phyloP scores from a whole-genome alignment of 345 rosid species.

The Eucalyptus tenuipes region DNA sequence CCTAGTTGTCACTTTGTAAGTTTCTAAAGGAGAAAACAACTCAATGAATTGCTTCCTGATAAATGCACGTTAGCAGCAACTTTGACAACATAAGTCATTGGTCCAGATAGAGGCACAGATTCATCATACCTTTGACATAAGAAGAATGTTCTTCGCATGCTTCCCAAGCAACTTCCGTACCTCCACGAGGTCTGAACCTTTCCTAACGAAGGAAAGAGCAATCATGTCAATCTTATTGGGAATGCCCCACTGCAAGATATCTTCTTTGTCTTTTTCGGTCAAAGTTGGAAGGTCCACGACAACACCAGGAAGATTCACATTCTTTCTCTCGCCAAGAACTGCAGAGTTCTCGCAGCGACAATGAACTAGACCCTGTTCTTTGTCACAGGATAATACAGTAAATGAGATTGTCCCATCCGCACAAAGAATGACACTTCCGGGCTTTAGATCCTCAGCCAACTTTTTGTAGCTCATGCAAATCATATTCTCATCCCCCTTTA shows the following conservation, averaged over 20 bases:
- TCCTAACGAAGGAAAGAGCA: conserved; percentile 90
- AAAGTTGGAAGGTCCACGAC: conserved; percentile 91
- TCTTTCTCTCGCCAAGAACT: conserved; percentile 91
- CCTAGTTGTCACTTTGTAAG: background rate
- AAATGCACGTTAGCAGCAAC: background rate
- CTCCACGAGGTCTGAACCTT: conserved; percentile 85
- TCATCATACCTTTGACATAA: conserved; percentile 87
- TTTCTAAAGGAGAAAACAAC: background rate
- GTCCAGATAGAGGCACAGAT: background rate
- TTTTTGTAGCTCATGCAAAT: conserved; percentile 98
- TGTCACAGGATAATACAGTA: conserved; percentile 74
- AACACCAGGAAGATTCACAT: conserved; percentile 95
- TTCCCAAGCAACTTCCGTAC: conserved; percentile 73
- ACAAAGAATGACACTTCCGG: conserved; percentile 89
- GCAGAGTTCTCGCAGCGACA: conserved; percentile 93
- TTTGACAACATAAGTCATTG: background rate
- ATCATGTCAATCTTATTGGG: conserved; percentile 96
- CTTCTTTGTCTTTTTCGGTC: conserved; percentile 95
- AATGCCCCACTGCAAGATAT: conserved; percentile 83
- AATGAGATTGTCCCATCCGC: conserved; percentile 94
- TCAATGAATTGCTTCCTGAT: background rate
- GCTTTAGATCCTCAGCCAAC: conserved; percentile 74
- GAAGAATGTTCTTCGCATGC: conserved; percentile 75
- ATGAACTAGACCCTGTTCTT: conserved; percentile 50
- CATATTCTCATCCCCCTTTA: conserved; percentile 64